phyloP scores from a whole-genome alignment of 108 stramenopile genomes.

The Heterococcus sp. region DNA sequence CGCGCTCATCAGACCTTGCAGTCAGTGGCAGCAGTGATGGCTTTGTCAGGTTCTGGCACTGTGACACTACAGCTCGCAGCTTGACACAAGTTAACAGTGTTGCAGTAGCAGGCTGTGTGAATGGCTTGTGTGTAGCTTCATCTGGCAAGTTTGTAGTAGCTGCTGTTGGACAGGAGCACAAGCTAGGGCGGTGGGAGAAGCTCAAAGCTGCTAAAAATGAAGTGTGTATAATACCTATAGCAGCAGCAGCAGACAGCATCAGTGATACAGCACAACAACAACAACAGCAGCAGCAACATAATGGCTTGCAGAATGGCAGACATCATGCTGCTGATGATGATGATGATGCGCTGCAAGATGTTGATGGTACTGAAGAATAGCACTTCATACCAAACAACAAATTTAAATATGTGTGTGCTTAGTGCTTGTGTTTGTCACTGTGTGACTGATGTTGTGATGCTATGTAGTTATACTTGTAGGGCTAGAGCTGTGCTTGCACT shows the following conservation, averaged over 20 bases:
- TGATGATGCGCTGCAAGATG: no score
- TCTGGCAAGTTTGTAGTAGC: slow-evolving; percentile 40
- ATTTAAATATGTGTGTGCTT: no score
- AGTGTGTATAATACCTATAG: slow-evolving; percentile 38
- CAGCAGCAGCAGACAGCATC: background rate
- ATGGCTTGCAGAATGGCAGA: no score
- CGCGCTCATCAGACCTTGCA: slow-evolving; percentile 44
- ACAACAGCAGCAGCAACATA: no score
- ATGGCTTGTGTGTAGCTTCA: slow-evolving; percentile 39
- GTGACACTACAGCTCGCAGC: slow-evolving; percentile 1
- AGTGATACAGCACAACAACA: no score
- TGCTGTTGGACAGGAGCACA: slow-evolving; percentile 53
- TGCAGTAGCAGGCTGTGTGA: slow-evolving; percentile 43
- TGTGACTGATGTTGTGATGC: no score
- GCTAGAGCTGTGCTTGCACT: no score
- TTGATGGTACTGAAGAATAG: no score
- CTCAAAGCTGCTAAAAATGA: slow-evolving; percentile 38
- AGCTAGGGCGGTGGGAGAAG: slow-evolving; percentile 46
- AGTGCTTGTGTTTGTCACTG: no score
- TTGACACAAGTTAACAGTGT: slow-evolving; percentile 16
- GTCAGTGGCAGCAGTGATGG: slow-evolving; percentile 55
- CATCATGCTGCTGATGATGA: no score
- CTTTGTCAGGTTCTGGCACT: slow-evolving; percentile 45
- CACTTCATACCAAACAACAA: no score
- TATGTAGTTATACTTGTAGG: no score